A percentile compares a stretch with the other conserved stretches of the same genome.
phyloP scores from a whole-genome alignment of 306 rosid genomes.

The Rubus parviflorus region DNA sequence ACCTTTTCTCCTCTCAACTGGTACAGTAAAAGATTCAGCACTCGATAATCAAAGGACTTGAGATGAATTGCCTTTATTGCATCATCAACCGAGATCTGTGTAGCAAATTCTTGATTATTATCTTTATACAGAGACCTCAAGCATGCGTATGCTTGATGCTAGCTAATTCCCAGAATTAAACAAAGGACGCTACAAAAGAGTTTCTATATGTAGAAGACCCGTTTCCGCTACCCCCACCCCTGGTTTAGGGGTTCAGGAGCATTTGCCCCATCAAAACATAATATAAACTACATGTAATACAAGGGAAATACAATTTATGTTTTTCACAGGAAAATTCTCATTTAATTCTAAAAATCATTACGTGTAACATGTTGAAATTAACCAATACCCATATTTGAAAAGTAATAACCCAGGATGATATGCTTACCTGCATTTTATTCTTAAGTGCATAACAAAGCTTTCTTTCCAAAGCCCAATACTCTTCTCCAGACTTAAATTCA shows the following conservation, averaged over 20 bases:
- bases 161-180: not conserved
- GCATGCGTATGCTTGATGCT: not conserved
- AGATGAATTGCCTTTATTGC: slow-evolving; percentile 75
- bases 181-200: not conserved
- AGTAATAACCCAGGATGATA: not conserved
- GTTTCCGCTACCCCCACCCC: not conserved
- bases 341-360: not conserved
- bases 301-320: not conserved
- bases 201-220: not conserved
- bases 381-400: not conserved
- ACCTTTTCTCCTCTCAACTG: slow-evolving; percentile 78
- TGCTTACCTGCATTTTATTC: slow-evolving; percentile 52
- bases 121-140: not conserved
- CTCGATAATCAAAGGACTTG: slow-evolving; percentile 88
- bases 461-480: slow-evolving; percentile 91
- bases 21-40: slow-evolving; percentile 88
- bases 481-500: slow-evolving; percentile 72
- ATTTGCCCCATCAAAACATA: not conserved
- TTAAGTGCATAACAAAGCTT: slow-evolving; percentile 68
- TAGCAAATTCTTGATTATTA: slow-evolving; percentile 29
- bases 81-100: slow-evolving; percentile 72
- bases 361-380: not conserved
- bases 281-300: not conserved
- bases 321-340: not conserved
- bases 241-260: not conserved